phyloP scores from a whole-genome alignment of 1,284 basidiomycete species.

The Marasmius tenuissimus region DNA sequence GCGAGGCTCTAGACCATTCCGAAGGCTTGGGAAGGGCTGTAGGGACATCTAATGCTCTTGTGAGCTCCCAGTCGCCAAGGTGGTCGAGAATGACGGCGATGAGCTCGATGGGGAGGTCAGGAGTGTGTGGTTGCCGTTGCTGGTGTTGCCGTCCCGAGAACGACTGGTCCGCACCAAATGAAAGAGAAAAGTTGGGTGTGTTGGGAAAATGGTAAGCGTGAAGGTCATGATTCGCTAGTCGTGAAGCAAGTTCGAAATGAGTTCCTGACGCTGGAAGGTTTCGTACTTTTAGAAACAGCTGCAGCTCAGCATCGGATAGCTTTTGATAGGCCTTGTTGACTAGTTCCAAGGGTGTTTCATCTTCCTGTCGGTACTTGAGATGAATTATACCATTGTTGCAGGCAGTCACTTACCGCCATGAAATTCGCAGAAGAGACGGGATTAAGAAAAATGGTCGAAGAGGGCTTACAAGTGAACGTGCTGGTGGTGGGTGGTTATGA shows the following conservation, averaged over 20 bases:
- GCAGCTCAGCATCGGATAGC: slow-evolving; percentile 63
- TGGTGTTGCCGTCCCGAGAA: slow-evolving; percentile 23
- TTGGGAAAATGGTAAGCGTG: slow-evolving; percentile 65
- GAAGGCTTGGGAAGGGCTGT: slow-evolving; percentile 64
- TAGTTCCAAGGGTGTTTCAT: slow-evolving; percentile 41
- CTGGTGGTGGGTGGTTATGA: neutral
- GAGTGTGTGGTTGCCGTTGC: slow-evolving; percentile 31
- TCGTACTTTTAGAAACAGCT: slow-evolving; percentile 72
- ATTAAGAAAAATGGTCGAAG: neutral
- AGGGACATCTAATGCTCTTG: slow-evolving; percentile 70
- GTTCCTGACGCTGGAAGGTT: slow-evolving; percentile 62
- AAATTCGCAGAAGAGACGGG: neutral
- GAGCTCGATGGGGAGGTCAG: slow-evolving; percentile 73
- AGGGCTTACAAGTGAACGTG: neutral
- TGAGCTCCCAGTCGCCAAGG: slow-evolving; percentile 79
- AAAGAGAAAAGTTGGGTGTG: slow-evolving; percentile 20
- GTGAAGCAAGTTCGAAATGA: slow-evolving; percentile 59
- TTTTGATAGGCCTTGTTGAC: slow-evolving; percentile 68
- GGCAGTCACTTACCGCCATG: slow-evolving; percentile 22
- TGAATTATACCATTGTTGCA: slow-evolving; percentile 5
- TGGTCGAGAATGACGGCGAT: slow-evolving; percentile 75
- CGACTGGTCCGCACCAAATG: slow-evolving; percentile 19
- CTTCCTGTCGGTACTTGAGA: slow-evolving; percentile 25
- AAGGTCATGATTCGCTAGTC: slow-evolving; percentile 70
- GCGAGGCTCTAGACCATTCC: slow-evolving; percentile 69